These are phyloP conservation scores for Medakamo hakoo DNA, from an alignment of 139 green algal species.

Conservation along the genomic window DNA sequence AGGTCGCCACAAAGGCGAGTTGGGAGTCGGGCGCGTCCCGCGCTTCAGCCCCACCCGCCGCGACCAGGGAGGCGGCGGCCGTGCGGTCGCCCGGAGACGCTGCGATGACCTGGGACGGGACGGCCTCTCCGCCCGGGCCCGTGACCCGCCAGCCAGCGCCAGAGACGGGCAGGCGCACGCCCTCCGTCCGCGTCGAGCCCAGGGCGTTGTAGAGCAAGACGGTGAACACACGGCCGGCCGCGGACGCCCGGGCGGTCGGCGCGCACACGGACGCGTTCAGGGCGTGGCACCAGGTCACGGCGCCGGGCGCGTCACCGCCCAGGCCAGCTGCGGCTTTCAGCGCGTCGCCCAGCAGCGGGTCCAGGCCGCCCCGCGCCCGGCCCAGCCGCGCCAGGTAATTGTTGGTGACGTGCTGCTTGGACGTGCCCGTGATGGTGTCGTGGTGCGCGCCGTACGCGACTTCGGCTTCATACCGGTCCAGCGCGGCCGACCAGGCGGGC, in stretches of 20 bases:
- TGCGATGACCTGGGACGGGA: constrained; percentile 15
- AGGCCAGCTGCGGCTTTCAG: background rate
- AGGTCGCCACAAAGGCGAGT: background rate
- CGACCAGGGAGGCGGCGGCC: background rate
- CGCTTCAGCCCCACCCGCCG: no score
- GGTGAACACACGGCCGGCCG: constrained; percentile 14
- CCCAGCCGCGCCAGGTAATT: constrained; percentile 58
- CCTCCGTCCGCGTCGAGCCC: constrained; percentile 30
- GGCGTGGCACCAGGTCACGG: constrained; percentile 26
- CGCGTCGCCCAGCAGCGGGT: background rate
- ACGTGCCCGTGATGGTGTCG: constrained; percentile 69
- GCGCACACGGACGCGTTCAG: constrained; percentile 47
- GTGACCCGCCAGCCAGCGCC: constrained; percentile 14
- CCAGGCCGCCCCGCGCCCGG: constrained; percentile 4
- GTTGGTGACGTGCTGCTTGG: constrained; percentile 66
- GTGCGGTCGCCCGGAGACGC: background rate
- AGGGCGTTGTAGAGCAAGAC: constrained; percentile 66
- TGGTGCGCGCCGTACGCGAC: constrained; percentile 65
- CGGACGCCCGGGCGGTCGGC: constrained; percentile 17
- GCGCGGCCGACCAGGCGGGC: constrained; percentile 35
- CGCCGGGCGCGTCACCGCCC: background rate
- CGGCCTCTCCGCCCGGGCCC: constrained; percentile 8
- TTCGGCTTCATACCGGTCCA: constrained; percentile 40
- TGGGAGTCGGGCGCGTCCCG: background rate
- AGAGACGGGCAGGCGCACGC: constrained; percentile 41